Evolutionary conservation across 495 filamentous ascomycete species (phyloP).

Genomic region (Daldinia childiae): DNA sequence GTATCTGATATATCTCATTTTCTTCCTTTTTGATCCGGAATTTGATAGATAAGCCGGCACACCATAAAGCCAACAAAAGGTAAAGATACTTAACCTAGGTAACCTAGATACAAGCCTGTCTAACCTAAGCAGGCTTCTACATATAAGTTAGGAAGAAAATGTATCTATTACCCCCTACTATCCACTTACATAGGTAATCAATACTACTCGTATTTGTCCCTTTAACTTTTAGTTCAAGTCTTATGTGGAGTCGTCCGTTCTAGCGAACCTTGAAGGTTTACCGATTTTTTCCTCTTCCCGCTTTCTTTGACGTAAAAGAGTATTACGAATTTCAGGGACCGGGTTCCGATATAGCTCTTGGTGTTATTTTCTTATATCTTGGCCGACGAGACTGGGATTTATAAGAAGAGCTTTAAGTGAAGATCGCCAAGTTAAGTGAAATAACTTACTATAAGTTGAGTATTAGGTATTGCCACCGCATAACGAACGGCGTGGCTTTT

Average conservation of each 20-base stretch:
- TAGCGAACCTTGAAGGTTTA: constrained; percentile 19
- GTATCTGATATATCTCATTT: constrained; percentile 2
- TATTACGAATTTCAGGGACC: constrained; percentile 14
- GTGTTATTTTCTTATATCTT: background rate
- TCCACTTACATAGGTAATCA: constrained; percentile 11
- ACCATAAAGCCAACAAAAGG: background rate
- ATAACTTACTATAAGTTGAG: background rate
- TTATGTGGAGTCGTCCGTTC: constrained; percentile 32
- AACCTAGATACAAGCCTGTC: background rate
- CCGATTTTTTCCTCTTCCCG: constrained; percentile 5
- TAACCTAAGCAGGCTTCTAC: background rate
- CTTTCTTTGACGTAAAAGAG: constrained; percentile 39
- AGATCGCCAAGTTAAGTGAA: background rate
- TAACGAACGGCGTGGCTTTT: too few species aligned
- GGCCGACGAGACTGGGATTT: background rate
- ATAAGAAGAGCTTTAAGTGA: background rate
- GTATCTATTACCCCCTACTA: background rate
- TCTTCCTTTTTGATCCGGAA: background rate
- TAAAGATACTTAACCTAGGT: background rate
- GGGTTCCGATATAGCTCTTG: constrained; percentile 12
- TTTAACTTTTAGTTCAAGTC: constrained; percentile 17
- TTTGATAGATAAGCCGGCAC: background rate
- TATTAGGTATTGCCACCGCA: too few species aligned
- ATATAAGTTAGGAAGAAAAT: background rate
- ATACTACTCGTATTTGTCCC: constrained; percentile 16